These are phyloP conservation scores for Suhomyces guaymorum DNA, from an alignment of 1,139 yeast species.

Conservation along the genomic window DNA sequence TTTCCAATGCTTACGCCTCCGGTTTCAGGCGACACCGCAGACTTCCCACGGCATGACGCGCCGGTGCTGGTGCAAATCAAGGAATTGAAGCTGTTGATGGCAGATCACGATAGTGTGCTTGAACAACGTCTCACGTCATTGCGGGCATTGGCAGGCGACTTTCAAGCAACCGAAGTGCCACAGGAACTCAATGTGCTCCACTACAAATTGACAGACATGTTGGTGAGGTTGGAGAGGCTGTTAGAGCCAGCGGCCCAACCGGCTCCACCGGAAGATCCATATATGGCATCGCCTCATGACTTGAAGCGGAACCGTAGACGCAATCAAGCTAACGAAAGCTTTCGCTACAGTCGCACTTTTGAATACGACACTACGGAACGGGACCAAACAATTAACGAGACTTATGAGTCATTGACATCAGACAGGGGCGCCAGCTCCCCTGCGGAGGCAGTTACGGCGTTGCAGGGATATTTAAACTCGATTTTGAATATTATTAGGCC, in stretches of 20 bases:
- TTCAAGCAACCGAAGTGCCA: not conserved
- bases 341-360: constrained; percentile 6
- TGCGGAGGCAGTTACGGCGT: constrained; percentile 14
- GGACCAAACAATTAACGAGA: constrained; percentile 17
- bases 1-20: constrained; percentile 8
- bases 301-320: not conserved
- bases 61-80: constrained; percentile 6
- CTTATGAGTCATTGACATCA: constrained; percentile 20
- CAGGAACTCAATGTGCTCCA: constrained; percentile 7
- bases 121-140: constrained; percentile 13
- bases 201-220: constrained; percentile 10
- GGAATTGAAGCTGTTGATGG: constrained; percentile 17
- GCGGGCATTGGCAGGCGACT: constrained; percentile 3
- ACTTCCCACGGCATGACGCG: not conserved
- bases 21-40: constrained; percentile 1
- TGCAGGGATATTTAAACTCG: constrained; percentile 15
- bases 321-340: constrained; percentile 2
- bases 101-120: constrained; percentile 14
- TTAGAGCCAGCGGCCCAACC: constrained; percentile 5
- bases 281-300: constrained; percentile 3
- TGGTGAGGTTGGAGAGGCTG: constrained; percentile 9
- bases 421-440: constrained; percentile 12
- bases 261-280: constrained; percentile 1
- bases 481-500: constrained; percentile 17
- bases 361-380: constrained; percentile 13